Evolutionary conservation across 495 filamentous ascomycete species (phyloP).

Genomic region (Xylaria grammica): DNA sequence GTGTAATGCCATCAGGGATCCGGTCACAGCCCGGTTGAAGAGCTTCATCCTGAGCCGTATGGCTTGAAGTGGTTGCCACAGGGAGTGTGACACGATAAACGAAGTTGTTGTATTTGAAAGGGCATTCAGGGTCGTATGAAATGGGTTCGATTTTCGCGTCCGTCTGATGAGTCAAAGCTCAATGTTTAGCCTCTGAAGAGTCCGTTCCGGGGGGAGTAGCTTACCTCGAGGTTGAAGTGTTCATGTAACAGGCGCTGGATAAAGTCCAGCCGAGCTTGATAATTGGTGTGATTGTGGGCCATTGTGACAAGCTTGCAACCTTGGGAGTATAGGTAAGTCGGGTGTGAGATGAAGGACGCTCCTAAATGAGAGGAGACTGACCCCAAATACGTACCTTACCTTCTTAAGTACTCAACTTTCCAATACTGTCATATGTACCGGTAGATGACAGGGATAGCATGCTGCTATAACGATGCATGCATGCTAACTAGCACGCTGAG

Average conservation of each 20-base stretch:
- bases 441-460: too few species aligned
- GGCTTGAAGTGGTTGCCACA: not conserved
- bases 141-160: slow-evolving; percentile 29
- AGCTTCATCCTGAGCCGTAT: not conserved
- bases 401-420: too few species aligned
- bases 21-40: slow-evolving; percentile 28
- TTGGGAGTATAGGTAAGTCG: too few species aligned
- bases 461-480: too few species aligned
- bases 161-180: not conserved
- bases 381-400: too few species aligned
- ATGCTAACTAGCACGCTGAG: too few species aligned
- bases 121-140: slow-evolving; percentile 39
- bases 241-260: slow-evolving; percentile 26
- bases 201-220: too few species aligned
- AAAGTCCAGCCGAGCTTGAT: slow-evolving; percentile 38
- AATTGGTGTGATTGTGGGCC: slow-evolving; percentile 39
- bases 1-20: slow-evolving; percentile 27
- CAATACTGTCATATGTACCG: too few species aligned
- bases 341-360: too few species aligned
- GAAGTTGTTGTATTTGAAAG: slow-evolving; percentile 47
- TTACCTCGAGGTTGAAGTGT: slow-evolving; percentile 2
- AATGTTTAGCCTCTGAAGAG: too few species aligned
- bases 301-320: too few species aligned
- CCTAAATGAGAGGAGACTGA: too few species aligned
- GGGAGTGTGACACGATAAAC: slow-evolving; percentile 38